phyloP scores from a whole-genome alignment of 164 flowering plant species.

The Malania oleifera region DNA sequence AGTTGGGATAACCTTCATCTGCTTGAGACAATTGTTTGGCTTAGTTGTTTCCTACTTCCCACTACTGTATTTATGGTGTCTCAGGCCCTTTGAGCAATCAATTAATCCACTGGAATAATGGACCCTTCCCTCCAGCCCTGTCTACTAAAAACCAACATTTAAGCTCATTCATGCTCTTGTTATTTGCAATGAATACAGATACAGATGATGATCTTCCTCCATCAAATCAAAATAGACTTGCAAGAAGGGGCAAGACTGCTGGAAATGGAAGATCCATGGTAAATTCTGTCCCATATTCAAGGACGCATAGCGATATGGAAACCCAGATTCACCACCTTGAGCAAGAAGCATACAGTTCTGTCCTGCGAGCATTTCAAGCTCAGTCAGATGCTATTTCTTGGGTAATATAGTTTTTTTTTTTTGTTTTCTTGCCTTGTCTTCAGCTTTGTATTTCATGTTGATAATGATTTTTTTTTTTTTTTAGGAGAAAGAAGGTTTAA shows the following conservation, averaged over 20 bases:
- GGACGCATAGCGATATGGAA: slow-evolving; percentile 64
- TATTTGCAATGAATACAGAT: slow-evolving; percentile 24
- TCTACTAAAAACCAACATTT: too few species aligned
- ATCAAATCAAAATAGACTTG: slow-evolving; percentile 26
- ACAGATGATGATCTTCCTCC: slow-evolving; percentile 47
- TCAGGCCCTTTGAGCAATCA: too few species aligned
- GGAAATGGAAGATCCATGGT: slow-evolving; percentile 28
- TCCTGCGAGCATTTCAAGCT: slow-evolving; percentile 91
- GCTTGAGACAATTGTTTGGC: too few species aligned
- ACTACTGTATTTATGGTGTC: too few species aligned
- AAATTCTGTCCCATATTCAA: slow-evolving; percentile 31
- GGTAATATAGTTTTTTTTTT: slow-evolving; percentile 38
- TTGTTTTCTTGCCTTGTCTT: neutral
- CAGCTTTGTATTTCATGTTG: neutral
- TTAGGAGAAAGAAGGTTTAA: slow-evolving; percentile 88
- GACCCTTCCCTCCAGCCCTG: neutral
- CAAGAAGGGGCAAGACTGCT: slow-evolving; percentile 18
- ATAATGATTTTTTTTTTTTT: slow-evolving; percentile 9
- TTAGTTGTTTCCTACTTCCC: too few species aligned
- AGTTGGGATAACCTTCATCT: too few species aligned
- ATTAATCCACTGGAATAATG: too few species aligned
- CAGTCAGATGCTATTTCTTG: slow-evolving; percentile 95
- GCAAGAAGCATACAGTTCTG: slow-evolving; percentile 83
- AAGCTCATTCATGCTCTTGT: neutral
- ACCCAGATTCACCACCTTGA: slow-evolving; percentile 74